Evolutionary conservation across 2,329 filamentous ascomycete genomes (phyloP).

Genomic region (Aspergillus niger): DNA sequence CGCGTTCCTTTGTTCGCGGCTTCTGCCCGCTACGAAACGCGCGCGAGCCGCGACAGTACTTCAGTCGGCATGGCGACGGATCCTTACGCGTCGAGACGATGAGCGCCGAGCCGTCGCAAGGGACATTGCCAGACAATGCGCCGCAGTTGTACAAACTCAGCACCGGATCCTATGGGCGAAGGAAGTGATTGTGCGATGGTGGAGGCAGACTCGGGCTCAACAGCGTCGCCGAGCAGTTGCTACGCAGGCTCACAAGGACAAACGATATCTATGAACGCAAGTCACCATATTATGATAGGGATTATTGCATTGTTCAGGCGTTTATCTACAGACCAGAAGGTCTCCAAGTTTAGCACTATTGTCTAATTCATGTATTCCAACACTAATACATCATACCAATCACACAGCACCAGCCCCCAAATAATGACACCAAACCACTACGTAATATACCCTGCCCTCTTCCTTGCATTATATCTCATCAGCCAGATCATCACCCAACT

Average conservation of each 20-base stretch:
- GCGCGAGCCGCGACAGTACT: slow-evolving; percentile 56
- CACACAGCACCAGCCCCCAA: too few relatives aligned
- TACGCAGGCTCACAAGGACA: neutral
- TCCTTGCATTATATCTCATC: too few relatives aligned
- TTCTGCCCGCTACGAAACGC: slow-evolving; percentile 54
- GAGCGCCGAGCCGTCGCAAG: slow-evolving; percentile 26
- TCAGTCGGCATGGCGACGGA: slow-evolving; percentile 54
- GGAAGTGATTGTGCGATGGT: slow-evolving; percentile 37
- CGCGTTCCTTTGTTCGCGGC: slow-evolving; percentile 61
- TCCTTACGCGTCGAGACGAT: slow-evolving; percentile 20
- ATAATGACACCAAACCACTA: too few relatives aligned
- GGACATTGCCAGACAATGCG: slow-evolving; percentile 43
- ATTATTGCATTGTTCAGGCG: neutral
- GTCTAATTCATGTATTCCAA: neutral
- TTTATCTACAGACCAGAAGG: neutral
- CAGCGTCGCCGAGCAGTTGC: slow-evolving; percentile 11
- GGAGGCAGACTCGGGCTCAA: slow-evolving; percentile 29
- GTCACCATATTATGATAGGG: neutral
- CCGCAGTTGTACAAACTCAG: slow-evolving; percentile 48
- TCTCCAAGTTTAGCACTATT: neutral
- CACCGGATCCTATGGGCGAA: slow-evolving; percentile 46
- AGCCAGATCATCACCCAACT: too few relatives aligned
- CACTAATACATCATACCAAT: too few relatives aligned
- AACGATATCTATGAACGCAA: neutral
- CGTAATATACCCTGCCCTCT: too few relatives aligned